Evolutionary conservation across 345 rosid species (phyloP).

Genomic region (Trapa bicornis): DNA sequence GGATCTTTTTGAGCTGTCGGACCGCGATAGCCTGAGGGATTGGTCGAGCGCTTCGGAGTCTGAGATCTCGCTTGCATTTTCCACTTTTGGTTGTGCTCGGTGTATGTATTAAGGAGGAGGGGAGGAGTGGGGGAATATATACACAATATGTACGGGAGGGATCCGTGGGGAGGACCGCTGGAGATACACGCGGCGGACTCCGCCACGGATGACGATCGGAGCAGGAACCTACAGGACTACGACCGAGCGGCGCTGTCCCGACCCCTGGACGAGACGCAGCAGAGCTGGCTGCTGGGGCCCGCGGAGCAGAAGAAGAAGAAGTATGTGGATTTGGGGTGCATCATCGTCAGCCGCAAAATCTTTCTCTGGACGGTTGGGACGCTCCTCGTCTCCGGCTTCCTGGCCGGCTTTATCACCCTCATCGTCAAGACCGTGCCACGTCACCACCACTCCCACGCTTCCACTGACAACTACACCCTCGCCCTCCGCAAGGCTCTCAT

Average conservation of each 20-base stretch:
- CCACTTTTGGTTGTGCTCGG: neutral
- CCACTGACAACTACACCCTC: slow-evolving; percentile 77
- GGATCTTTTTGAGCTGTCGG: neutral
- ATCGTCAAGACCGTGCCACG: slow-evolving; percentile 86
- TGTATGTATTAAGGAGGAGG: neutral
- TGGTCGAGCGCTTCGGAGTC: neutral
- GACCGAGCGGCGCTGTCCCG: slow-evolving; percentile 80
- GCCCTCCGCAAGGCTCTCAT: slow-evolving; percentile 92
- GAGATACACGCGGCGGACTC: slow-evolving; percentile 91
- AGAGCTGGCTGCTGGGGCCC: slow-evolving; percentile 95
- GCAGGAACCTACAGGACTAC: slow-evolving; percentile 69
- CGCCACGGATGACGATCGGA: slow-evolving; percentile 91
- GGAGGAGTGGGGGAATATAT: neutral
- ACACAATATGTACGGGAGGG: slow-evolving; percentile 69
- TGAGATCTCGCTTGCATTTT: neutral
- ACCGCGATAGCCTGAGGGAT: no score
- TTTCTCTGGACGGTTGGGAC: slow-evolving; percentile 84
- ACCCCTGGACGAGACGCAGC: slow-evolving; percentile 94
- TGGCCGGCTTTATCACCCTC: slow-evolving; percentile 66
- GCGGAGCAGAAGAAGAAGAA: slow-evolving; percentile 93
- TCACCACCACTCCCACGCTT: slow-evolving; percentile 35
- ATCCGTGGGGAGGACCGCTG: slow-evolving; percentile 97
- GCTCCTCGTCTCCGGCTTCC: slow-evolving; percentile 36
- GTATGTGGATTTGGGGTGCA: slow-evolving; percentile 90
- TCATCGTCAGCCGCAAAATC: slow-evolving; percentile 93